A percentile compares a stretch with the other conserved stretches of the same genome.
Conservation (phyloP, 495 filamentous ascomycete species). For the Aspergillus sclerotioniger region DNA sequence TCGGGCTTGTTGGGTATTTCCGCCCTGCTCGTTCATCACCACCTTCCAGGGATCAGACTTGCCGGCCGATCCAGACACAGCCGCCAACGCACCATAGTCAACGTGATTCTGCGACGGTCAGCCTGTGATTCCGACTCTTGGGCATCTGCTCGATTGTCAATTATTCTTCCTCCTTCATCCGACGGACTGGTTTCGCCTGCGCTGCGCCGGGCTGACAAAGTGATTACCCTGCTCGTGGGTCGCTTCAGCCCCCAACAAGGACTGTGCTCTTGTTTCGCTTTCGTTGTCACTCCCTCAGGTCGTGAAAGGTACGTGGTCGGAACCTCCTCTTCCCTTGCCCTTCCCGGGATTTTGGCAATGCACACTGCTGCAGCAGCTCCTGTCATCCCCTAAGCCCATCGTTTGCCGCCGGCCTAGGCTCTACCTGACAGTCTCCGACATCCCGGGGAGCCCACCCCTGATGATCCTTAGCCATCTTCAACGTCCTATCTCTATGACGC, state of each 20-base stretch:
- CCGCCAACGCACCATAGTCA: constrained; percentile 24
- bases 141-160: not conserved
- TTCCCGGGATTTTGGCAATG: constrained; percentile 1
- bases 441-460: not conserved
- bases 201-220: constrained; percentile 14
- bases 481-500: not conserved
- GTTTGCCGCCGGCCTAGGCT: constrained; percentile 1
- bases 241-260: constrained; percentile 1
- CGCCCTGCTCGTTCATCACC: constrained; percentile 15
- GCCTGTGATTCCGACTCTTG: constrained; percentile 4
- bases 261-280: constrained; percentile 11
- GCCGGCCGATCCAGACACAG: constrained; percentile 31
- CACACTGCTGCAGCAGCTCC: not conserved
- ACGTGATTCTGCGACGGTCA: constrained; percentile 17
- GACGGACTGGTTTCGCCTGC: constrained; percentile 21
- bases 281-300: constrained; percentile 33
- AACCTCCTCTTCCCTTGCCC: not conserved
- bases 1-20: constrained; percentile 30
- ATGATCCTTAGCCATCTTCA: not conserved
- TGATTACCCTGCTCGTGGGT: constrained; percentile 7
- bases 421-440: not conserved
- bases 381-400: not conserved
- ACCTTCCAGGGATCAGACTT: constrained; percentile 26
- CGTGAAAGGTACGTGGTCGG: constrained; percentile 27
- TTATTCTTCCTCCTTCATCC: constrained; percentile 12